Percentiles rank a stretch among this genome's conserved stretches.
These are phyloP conservation scores for Stellera chamaejasme DNA, from an alignment of 345 rosid species.

Conservation along the genomic window DNA sequence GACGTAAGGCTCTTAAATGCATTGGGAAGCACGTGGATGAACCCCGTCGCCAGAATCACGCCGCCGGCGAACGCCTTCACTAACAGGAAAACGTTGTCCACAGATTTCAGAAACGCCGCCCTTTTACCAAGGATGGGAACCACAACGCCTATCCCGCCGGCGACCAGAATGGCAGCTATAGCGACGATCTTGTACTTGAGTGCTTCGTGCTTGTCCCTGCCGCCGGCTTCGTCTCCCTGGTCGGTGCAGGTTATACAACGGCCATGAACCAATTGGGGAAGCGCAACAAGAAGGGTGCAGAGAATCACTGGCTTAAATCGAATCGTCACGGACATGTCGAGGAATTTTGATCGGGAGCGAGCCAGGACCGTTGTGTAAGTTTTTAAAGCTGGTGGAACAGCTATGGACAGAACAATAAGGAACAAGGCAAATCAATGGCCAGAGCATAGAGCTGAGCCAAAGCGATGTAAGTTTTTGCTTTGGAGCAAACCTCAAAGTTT, in stretches of 20 bases:
- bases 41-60: conserved; percentile 32
- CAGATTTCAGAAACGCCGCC: conserved; percentile 18
- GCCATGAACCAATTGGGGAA: conserved; percentile 11
- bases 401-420: too few relatives aligned
- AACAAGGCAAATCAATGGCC: too few relatives aligned
- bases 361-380: neutral
- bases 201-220: conserved; percentile 8
- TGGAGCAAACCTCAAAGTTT: too few relatives aligned
- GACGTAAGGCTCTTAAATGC: conserved; percentile 29
- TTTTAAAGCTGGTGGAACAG: conserved; percentile 13
- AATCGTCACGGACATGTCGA: too few relatives aligned
- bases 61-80: conserved; percentile 46
- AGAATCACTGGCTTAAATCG: neutral
- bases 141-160: conserved; percentile 37
- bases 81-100: conserved; percentile 28
- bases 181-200: conserved; percentile 32
- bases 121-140: conserved; percentile 37
- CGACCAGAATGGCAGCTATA: conserved; percentile 38
- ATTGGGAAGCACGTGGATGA: conserved; percentile 20
- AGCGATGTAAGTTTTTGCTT: too few relatives aligned
- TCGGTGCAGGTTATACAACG: conserved; percentile 25
- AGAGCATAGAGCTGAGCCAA: too few relatives aligned
- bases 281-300: neutral
- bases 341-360: too few relatives aligned
- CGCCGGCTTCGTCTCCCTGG: neutral